Evolutionary conservation across 2,329 filamentous ascomycete genomes (phyloP), one percentile per base, ranked within the genome.

Genomic region (Clarireedia sp.): DNA sequence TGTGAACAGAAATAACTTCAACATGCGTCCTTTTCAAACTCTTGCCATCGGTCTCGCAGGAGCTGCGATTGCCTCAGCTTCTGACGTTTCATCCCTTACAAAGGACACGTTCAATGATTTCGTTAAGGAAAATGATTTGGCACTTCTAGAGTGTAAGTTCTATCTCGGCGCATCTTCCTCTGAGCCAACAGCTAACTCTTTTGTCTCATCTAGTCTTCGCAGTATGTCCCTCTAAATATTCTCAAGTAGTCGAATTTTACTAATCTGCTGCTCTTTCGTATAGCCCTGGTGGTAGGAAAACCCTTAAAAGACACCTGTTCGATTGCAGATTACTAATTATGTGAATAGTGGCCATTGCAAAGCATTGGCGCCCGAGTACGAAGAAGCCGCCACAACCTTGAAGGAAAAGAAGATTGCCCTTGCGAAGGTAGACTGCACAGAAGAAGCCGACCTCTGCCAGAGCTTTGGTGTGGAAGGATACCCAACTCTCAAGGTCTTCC

Each of bases 401-500:
- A 92, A 91, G 80, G 87, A 90, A 75, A 94, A 92, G 83, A 80
- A 87, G 71, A 92, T 94, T 74, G 82, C 81, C 69, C 79, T 95
- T 55, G 87, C 80, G 74, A 94, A 95, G 83, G 75, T 95, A 66
- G 92, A 96, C 79, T 97, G 94, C 81, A 97, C 92, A 69, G 90
- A 88, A 72, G 89, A 99, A 79, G 77, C 85, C 61, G 90, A 95
- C 36, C 86, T 99, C 64, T 99, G 94, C 83, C 82, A 90, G 74
- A 78, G 82, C 66, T 89, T 88, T 68, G 91, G 89, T 60, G 91
- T 99, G 44, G 90, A 97, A 79, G 94, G 94, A 63, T 99, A 99
- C 81, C 94, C 94, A 60, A 99, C 94, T 64, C 83, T 99, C 71
- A 99, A 97, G 85, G 83, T 99, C 75, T 99, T 99, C 90, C 90